These are phyloP conservation scores for Irpex sp. DNA, from an alignment of 1,284 basidiomycete genomes.

Conservation along the genomic window DNA sequence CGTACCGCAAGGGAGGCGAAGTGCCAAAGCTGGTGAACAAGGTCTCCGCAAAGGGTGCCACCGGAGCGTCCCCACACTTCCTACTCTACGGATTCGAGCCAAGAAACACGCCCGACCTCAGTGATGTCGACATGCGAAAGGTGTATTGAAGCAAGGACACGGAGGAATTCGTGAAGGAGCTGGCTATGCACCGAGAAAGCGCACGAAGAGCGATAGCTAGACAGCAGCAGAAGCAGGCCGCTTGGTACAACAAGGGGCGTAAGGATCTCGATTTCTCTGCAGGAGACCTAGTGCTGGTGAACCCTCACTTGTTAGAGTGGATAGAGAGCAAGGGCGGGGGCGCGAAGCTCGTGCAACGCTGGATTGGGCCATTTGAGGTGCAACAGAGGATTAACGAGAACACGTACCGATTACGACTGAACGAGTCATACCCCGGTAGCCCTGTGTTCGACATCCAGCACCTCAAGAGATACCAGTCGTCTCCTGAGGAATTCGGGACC, in stretches of 20 bases:
- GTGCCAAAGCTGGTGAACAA: no score
- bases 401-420: constrained; percentile 26
- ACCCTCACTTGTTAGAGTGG: constrained; percentile 27
- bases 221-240: constrained; percentile 13
- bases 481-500: constrained; percentile 15
- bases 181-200: constrained; percentile 9
- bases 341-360: constrained; percentile 26
- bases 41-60: no score
- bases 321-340: constrained; percentile 25
- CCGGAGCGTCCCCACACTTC: not conserved
- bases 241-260: constrained; percentile 8
- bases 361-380: constrained; percentile 7
- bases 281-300: constrained; percentile 28
- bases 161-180: not conserved
- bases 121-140: not conserved
- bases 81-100: not conserved
- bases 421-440: constrained; percentile 23
- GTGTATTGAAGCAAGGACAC: no score
- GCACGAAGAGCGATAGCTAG: constrained; percentile 15
- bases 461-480: constrained; percentile 18
- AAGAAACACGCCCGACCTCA: not conserved
- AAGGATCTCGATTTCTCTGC: constrained; percentile 14
- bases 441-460: constrained; percentile 30
- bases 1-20: no score
- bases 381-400: constrained; percentile 23